Evolutionary conservation across 1,284 basidiomycete genomes (phyloP).

Genomic region (Apiotrichum akiyoshidainum): DNA sequence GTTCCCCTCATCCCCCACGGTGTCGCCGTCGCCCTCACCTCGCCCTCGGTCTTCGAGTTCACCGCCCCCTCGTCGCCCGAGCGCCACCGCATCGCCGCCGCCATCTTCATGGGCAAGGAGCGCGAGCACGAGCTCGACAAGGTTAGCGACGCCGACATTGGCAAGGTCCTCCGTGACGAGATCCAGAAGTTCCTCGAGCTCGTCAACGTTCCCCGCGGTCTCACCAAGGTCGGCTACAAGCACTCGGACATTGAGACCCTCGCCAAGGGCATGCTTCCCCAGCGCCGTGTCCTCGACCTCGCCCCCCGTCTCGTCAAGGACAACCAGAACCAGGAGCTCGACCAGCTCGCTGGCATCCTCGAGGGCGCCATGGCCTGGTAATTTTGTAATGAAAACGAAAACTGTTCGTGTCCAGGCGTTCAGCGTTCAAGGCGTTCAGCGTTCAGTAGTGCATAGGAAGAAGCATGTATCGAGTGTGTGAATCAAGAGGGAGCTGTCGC

Average conservation of each 20-base stretch:
- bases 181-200: slow-evolving; percentile 86
- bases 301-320: slow-evolving; percentile 56
- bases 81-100: slow-evolving; percentile 82
- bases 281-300: slow-evolving; percentile 47
- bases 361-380: slow-evolving; percentile 45
- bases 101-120: slow-evolving; percentile 71
- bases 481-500: neutral
- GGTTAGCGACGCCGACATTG: slow-evolving; percentile 78
- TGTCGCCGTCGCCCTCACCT: slow-evolving; percentile 79
- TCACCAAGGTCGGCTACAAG: slow-evolving; percentile 79
- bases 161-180: slow-evolving; percentile 76
- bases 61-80: slow-evolving; percentile 86
- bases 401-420: neutral
- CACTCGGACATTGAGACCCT: slow-evolving; percentile 41
- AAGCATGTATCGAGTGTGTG: slow-evolving; percentile 8
- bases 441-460: slow-evolving; percentile 8
- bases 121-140: slow-evolving; percentile 66
- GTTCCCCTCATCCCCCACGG: slow-evolving; percentile 92
- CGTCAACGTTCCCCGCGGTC: slow-evolving; percentile 79
- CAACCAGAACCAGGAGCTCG: slow-evolving; percentile 70
- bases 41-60: slow-evolving; percentile 87
- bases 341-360: slow-evolving; percentile 72
- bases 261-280: slow-evolving; percentile 47
- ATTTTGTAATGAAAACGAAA: neutral
- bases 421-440: neutral